Percentiles rank a stretch among this genome's conserved stretches.
Conservation (phyloP, 2,329 filamentous ascomycete species). For the Colletotrichum sansevieriae region DNA sequence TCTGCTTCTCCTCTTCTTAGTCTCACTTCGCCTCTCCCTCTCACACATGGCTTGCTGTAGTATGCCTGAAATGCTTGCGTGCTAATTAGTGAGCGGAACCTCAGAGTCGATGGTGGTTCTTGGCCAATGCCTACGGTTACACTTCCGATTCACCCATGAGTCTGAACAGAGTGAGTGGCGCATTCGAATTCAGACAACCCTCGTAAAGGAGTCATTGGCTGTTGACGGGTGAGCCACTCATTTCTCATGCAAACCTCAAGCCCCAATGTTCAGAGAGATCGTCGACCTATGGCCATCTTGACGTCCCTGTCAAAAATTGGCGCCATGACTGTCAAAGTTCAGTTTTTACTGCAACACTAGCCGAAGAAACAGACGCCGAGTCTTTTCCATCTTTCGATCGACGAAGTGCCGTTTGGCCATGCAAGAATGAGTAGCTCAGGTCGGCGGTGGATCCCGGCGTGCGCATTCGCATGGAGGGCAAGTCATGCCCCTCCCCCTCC, state of each 20-base stretch:
- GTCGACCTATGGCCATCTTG: conserved; percentile 22
- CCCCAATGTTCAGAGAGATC: not conserved
- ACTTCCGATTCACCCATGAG: conserved; percentile 30
- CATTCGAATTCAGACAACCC: conserved; percentile 17
- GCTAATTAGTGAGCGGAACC: not conserved
- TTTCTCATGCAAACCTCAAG: conserved; percentile 16
- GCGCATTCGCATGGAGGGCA: conserved; percentile 44
- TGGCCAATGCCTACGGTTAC: conserved; percentile 22
- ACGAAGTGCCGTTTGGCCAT: conserved; percentile 14
- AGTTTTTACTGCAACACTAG: conserved; percentile 10
- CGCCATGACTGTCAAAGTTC: conserved; percentile 1
- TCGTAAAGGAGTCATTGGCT: conserved; percentile 26
- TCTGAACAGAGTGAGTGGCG: conserved; percentile 4
- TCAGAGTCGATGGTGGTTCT: conserved; percentile 4
- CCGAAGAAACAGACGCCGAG: not conserved
- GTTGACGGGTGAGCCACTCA: not conserved
- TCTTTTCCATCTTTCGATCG: not conserved
- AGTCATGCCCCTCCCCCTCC: conserved; percentile 48
- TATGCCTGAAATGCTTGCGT: not conserved
- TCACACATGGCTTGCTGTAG: conserved; percentile 30
- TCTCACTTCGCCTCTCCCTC: conserved; percentile 16
- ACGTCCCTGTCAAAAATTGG: conserved; percentile 3
- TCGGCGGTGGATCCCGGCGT: conserved; percentile 18
- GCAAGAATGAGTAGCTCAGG: not conserved
- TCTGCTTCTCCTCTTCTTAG: not conserved